Conservation (phyloP, 371 early-diverging fungal genomes). For the Gilbertella persicaria region DNA sequence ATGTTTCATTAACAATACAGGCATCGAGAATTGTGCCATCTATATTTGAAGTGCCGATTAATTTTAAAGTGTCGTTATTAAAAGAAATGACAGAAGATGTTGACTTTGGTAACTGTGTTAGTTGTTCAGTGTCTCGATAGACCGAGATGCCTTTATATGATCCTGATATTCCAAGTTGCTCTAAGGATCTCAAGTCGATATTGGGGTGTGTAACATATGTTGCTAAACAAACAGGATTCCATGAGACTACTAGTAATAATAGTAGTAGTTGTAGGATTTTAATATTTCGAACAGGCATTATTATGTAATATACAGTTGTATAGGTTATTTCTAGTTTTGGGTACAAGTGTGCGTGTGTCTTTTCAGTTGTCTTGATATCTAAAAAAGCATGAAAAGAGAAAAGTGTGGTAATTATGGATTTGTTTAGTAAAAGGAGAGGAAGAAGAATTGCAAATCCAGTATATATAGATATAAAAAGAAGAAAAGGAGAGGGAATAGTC, state of each 20-base stretch:
- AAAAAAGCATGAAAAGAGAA: not conserved
- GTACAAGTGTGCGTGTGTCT: not conserved
- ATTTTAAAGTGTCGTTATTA: slow-evolving; percentile 36
- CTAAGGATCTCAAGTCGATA: slow-evolving; percentile 35
- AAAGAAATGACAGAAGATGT: slow-evolving; percentile 39
- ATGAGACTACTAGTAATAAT: not conserved
- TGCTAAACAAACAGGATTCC: slow-evolving; percentile 12
- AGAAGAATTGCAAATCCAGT: not conserved
- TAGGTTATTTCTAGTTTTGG: not conserved
- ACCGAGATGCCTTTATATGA: slow-evolving; percentile 46
- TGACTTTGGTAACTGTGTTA: slow-evolving; percentile 32
- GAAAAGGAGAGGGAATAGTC: not conserved
- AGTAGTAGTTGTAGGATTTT: not conserved
- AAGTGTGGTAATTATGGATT: slow-evolving; percentile 1
- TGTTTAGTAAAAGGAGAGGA: not conserved
- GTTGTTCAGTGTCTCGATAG: slow-evolving; percentile 40
- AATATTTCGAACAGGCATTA: not conserved
- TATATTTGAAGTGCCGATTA: slow-evolving; percentile 34
- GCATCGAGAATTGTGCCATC: slow-evolving; percentile 39
- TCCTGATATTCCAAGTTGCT: slow-evolving; percentile 44
- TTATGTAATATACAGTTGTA: not conserved
- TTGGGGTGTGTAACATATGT: slow-evolving; percentile 36
- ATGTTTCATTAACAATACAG: slow-evolving; percentile 30
- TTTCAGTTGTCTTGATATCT: not conserved
- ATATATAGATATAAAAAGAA: slow-evolving; percentile 1